Evolutionary conservation across 2,329 filamentous ascomycete genomes (phyloP), one percentile per base, ranked within the genome.

Genomic region (Fusarium floridanum): DNA sequence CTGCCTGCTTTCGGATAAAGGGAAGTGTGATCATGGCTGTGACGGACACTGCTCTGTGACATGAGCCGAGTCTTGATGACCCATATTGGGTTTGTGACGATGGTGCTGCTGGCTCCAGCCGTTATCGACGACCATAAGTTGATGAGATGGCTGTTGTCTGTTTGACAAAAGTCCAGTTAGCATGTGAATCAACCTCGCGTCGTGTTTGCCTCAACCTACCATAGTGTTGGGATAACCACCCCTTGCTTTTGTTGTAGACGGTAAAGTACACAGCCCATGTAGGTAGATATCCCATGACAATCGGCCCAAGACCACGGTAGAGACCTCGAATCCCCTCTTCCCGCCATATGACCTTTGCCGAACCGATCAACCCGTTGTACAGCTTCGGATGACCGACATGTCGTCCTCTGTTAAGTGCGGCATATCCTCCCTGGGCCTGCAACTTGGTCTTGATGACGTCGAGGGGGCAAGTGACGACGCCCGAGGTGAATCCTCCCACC

Each of bases 361-460:
- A 98, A 50, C 97, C 97, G 10, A 97, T 80, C 79, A 99, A 89
- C 8, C 97, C 97, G 72, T 93, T 92, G 82, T 99, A 99, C 60
- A 97, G 85, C 87, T 85, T 86, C 24, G 85, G 83, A 69, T 88
- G 87, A 32, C 85, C 86, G 32, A 85, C 86, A 81, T 86, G 86
- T 64, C 82, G 82, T 70, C 83, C 86, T 73, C 86, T 85, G 77
- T 85, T 88, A 80, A 83, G 83, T 75, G 85, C 88, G 76, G 83
- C 77, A 83, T 97, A 97, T 22, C 95, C 94, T 73, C 96, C 96
- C 82, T 98, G 97, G 17, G 95, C 96, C 83, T 99, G 97, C 70
- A 99, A 85, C 84, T 98, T 98, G 53, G 97, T 99, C 87, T 99
- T 99, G 84, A 99, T 98, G 72, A 99, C 97, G 87, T 99, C 97